A percentile compares a stretch with the other conserved stretches of the same genome.
phyloP scores from a whole-genome alignment of 78 protist species.

The Cavenderia fasciculata region DNA sequence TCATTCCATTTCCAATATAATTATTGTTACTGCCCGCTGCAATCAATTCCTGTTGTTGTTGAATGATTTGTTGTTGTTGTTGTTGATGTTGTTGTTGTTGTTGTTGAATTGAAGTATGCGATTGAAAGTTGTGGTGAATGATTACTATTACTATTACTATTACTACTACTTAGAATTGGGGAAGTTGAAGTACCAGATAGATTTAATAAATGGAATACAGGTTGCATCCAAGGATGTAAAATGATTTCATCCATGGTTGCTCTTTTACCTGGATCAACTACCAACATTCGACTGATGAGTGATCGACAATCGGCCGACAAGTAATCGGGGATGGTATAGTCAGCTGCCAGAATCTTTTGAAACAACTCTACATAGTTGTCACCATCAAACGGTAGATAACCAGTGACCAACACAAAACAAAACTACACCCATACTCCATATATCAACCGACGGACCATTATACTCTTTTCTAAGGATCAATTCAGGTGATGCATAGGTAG shows the following conservation, averaged over 20 bases:
- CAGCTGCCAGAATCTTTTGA: conserved; percentile 90
- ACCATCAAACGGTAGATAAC: conserved; percentile 99
- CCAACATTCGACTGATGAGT: conserved; percentile 94
- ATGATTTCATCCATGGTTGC: conserved; percentile 68
- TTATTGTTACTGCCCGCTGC: too few species aligned
- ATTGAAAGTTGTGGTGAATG: too few species aligned
- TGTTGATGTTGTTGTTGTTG: not conserved
- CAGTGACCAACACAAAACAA: conserved; percentile 97
- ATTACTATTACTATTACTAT: not conserved
- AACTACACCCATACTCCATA: conserved; percentile 96
- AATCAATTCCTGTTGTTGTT: too few species aligned
- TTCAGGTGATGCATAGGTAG: conserved; percentile 92
- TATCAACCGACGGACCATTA: conserved; percentile 92
- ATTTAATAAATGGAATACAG: not conserved
- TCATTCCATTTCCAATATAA: too few species aligned
- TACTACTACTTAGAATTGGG: not conserved
- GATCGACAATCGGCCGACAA: conserved; percentile 78
- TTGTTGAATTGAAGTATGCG: too few species aligned
- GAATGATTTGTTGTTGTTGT: too few species aligned
- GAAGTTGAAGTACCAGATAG: not conserved
- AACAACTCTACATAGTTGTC: conserved; percentile 93
- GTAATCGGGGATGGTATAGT: conserved; percentile 73
- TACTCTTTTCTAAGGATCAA: conserved; percentile 82
- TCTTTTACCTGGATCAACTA: conserved; percentile 92
- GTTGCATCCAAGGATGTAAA: conserved; percentile 55